These are phyloP conservation scores for Mediolabrus comicus DNA, from an alignment of 108 stramenopile genomes.

Conservation along the genomic window DNA sequence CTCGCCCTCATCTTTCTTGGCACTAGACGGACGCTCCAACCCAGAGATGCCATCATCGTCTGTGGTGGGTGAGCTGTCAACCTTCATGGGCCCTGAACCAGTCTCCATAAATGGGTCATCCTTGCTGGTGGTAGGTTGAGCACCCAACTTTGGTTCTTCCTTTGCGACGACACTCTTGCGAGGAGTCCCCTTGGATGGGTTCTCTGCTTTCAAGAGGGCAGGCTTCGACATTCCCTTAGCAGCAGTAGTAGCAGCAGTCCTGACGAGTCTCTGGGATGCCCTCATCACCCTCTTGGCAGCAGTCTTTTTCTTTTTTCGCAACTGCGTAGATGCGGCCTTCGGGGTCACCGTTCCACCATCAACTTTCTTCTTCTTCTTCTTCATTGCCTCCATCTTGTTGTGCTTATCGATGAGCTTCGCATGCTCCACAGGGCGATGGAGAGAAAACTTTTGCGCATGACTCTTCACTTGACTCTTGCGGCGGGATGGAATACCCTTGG, in stretches of 20 bases:
- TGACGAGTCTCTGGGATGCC: background rate
- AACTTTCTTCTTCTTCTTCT: background rate
- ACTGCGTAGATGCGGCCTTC: too few species aligned
- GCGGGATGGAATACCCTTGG: background rate
- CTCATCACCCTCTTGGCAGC: background rate
- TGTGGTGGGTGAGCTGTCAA: too few species aligned
- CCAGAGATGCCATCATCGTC: background rate
- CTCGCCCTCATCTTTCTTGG: background rate
- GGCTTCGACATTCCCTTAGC: too few species aligned
- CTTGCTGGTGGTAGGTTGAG: background rate
- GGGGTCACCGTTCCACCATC: background rate
- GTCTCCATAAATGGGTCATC: too few species aligned
- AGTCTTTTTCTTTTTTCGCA: too few species aligned
- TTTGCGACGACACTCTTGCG: too few species aligned
- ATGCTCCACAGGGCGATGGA: background rate
- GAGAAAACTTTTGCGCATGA: slow-evolving; percentile 12
- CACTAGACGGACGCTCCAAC: background rate
- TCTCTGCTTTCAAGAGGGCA: background rate
- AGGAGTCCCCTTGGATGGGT: background rate
- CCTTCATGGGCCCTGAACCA: too few species aligned
- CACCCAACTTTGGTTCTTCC: background rate
- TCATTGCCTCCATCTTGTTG: background rate
- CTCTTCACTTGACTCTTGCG: slow-evolving; percentile 1
- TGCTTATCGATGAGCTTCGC: background rate
- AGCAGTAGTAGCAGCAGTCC: background rate